A percentile compares a stretch with the other conserved stretches of the same genome.
These are phyloP conservation scores for Echinochloa phyllopogon DNA, from an alignment of 176 grass and related monocot species.

Conservation along the genomic window DNA sequence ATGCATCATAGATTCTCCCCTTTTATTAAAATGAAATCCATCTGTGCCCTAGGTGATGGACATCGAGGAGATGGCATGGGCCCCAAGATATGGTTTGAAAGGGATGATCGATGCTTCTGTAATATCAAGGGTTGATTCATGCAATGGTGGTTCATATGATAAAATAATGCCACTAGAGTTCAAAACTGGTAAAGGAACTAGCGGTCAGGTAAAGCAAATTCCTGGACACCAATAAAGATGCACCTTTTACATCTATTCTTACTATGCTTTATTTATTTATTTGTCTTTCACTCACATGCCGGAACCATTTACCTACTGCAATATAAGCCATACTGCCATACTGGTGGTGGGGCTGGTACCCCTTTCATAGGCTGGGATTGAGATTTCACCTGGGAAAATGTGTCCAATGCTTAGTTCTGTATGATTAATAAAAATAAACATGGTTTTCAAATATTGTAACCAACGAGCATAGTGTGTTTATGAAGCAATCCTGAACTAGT, in stretches of 20 bases:
- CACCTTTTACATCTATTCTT: neutral
- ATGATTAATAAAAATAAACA: neutral
- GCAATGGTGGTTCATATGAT: constrained; percentile 51
- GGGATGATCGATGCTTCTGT: constrained; percentile 92
- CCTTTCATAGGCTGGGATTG: neutral
- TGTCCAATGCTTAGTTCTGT: neutral
- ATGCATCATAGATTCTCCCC: constrained; percentile 27
- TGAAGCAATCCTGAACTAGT: neutral
- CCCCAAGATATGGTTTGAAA: constrained; percentile 93
- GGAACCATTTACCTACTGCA: constrained; percentile 20
- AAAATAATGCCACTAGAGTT: constrained; percentile 92
- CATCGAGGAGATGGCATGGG: constrained; percentile 98
- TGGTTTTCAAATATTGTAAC: neutral
- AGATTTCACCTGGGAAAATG: constrained; percentile 3
- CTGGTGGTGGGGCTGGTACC: neutral
- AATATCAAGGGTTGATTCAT: constrained; percentile 64
- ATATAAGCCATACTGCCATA: constrained; percentile 23
- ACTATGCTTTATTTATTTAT: constrained; percentile 5
- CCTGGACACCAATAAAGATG: constrained; percentile 18
- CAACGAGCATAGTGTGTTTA: neutral
- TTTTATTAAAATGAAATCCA: constrained; percentile 39
- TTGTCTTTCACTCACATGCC: neutral
- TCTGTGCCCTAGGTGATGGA: constrained; percentile 75
- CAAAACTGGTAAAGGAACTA: constrained; percentile 95
- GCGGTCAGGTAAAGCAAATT: constrained; percentile 77